These are phyloP conservation scores for Geosiphon pyriformis DNA, from an alignment of 192 early-diverging fungal genomes.

Conservation along the genomic window DNA sequence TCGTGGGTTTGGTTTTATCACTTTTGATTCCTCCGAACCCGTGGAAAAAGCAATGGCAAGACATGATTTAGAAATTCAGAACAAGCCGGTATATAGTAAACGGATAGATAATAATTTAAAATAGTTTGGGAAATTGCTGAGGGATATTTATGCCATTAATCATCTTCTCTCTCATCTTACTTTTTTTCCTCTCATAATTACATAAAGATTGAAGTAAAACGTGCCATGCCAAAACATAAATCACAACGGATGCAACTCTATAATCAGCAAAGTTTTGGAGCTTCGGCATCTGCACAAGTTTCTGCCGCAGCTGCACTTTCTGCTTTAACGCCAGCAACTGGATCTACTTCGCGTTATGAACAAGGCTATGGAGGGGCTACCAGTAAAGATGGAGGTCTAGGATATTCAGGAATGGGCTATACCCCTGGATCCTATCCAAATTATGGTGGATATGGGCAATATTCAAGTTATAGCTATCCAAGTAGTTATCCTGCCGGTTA, in stretches of 20 bases:
- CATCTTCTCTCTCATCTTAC: slow-evolving; percentile 6
- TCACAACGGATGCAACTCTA: slow-evolving; percentile 26
- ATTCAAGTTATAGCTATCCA: slow-evolving; percentile 31
- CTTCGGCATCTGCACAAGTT: slow-evolving; percentile 27
- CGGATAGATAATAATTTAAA: no score
- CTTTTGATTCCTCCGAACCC: slow-evolving; percentile 69
- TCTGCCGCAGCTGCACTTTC: slow-evolving; percentile 26
- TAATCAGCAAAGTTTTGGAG: slow-evolving; percentile 26
- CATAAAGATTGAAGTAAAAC: slow-evolving; percentile 61
- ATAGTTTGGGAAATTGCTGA: not conserved
- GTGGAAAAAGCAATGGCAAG: slow-evolving; percentile 73
- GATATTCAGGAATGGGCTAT: slow-evolving; percentile 32
- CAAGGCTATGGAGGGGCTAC: slow-evolving; percentile 31
- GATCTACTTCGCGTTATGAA: slow-evolving; percentile 22
- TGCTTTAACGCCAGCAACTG: slow-evolving; percentile 21
- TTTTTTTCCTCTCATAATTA: no score
- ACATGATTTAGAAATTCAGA: slow-evolving; percentile 64
- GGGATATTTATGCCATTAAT: not conserved
- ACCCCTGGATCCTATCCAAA: slow-evolving; percentile 29
- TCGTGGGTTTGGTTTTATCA: slow-evolving; percentile 94
- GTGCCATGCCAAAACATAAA: slow-evolving; percentile 63
- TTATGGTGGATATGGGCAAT: slow-evolving; percentile 31
- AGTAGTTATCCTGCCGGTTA: slow-evolving; percentile 31
- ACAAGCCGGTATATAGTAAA: slow-evolving; percentile 70
- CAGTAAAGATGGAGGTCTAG: slow-evolving; percentile 20